Evolutionary conservation across 2,329 filamentous ascomycete genomes (phyloP).

Genomic region (Balansia obtecta): DNA sequence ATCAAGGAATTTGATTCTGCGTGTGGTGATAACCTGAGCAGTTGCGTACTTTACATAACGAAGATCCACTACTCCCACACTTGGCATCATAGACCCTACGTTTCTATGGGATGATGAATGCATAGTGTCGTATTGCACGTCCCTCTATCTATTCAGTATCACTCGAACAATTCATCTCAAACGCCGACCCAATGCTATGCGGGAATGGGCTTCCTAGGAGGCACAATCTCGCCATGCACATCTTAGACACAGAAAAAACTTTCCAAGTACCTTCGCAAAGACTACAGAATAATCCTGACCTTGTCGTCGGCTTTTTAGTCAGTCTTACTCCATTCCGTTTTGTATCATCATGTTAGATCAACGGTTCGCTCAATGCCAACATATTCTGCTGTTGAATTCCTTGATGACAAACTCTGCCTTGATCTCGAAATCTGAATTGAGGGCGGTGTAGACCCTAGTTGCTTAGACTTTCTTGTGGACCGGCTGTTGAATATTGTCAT

Average conservation of each 20-base stretch:
- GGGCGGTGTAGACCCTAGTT: neutral
- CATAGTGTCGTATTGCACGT: neutral
- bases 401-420: slow-evolving; percentile 3
- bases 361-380: slow-evolving; percentile 20
- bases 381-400: slow-evolving; percentile 10
- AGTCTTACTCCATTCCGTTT: neutral
- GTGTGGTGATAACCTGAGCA: no score
- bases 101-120: neutral
- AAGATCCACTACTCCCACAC: neutral
- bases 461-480: neutral
- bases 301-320: neutral
- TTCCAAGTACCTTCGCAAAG: neutral
- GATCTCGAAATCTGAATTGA: slow-evolving; percentile 5
- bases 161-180: neutral
- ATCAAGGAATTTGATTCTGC: no score
- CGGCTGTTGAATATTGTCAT: neutral
- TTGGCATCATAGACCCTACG: neutral
- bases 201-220: slow-evolving; percentile 5
- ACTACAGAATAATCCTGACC: neutral
- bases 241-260: neutral
- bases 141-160: neutral
- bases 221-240: neutral
- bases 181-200: slow-evolving; percentile 7
- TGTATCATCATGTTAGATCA: slow-evolving; percentile 8
- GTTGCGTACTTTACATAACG: no score